Conservation (phyloP, 768 basidiomycete genomes). For the Suillus subalutaceus region DNA sequence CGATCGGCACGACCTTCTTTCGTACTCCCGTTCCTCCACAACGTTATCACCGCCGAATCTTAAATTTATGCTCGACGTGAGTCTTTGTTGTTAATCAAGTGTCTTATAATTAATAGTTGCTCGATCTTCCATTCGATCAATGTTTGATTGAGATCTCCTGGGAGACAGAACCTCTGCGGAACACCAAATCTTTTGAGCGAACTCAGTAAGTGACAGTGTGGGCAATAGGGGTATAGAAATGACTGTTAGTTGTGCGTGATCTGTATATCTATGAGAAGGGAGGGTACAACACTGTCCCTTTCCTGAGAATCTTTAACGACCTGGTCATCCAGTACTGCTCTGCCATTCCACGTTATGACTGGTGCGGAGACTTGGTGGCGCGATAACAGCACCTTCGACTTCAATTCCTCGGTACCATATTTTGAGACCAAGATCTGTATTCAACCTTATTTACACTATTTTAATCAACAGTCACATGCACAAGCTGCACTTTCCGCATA, state of each 20-base stretch:
- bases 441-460: slow-evolving; percentile 1
- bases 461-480: no score
- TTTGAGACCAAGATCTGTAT: slow-evolving; percentile 8
- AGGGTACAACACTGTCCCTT: slow-evolving; percentile 12
- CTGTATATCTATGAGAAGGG: slow-evolving; percentile 17
- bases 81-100: slow-evolving; percentile 17
- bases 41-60: slow-evolving; percentile 17
- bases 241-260: slow-evolving; percentile 30
- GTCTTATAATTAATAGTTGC: slow-evolving; percentile 13
- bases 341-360: slow-evolving; percentile 10
- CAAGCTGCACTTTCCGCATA: no score
- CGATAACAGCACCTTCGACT: slow-evolving; percentile 9
- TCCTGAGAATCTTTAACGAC: slow-evolving; percentile 27
- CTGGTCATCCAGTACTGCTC: slow-evolving; percentile 9
- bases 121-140: slow-evolving; percentile 12
- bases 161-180: slow-evolving; percentile 16
- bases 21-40: neutral
- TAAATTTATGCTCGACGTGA: slow-evolving; percentile 28
- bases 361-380: slow-evolving; percentile 9
- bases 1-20: no score
- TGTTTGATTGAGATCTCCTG: no score
- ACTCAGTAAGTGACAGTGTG: slow-evolving; percentile 16
- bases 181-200: slow-evolving; percentile 9
- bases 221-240: slow-evolving; percentile 11
- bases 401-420: slow-evolving; percentile 9